Base-by-base conservation (phyloP, 345 rosid species). In the Cardamine occulta region DNA sequence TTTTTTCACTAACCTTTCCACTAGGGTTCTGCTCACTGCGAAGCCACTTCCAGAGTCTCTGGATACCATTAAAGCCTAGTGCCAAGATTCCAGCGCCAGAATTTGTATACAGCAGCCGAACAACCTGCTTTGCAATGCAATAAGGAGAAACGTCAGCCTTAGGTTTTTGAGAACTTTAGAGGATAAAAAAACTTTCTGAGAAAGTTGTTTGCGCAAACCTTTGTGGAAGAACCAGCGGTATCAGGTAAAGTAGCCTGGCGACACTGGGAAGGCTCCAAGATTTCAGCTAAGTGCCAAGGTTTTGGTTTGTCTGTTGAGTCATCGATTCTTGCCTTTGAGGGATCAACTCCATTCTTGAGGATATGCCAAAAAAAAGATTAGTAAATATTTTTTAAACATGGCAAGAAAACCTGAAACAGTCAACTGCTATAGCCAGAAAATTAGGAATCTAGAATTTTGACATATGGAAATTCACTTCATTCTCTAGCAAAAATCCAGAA, bases 41-140 rank as follows among this genome's bases (percentile, higher is more conserved):
- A 40, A 75, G 23, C 95, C 95, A 93, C 79, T 88, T 91, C 95
- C 96, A 88, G 42, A 91, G 84, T 76, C 84, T 91, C 81, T 88
- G 93, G 52, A 80, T 77, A 59, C 97, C 96, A 68, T 85, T 87
- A 45, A 88, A 87, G 54, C 97, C 95, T 55, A 94, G 85, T 32
- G 96, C 96, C 87, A 94, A 81, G 74, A 94, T 79, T 29, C 96
- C 95, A 77, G 74, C 84, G 34, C 91, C 98, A 59, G 90, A 84
- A 74, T 94, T 94, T 61, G 96, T 88, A 79, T 94, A 94, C 47
- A 89, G 81, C 66, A 91, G 96, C 67, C 97, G 87, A 77, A 85
- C 94, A 53, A 85, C 95, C 97, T 93, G 84, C 56, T 76, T 35
- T 49, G 31, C 69, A 66, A 57, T 31, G 45, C 60, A 74, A 63